Evolutionary conservation across 306 rosid species (phyloP), one percentile per base, ranked within the genome.

Genomic region (Medicago lupulina): DNA sequence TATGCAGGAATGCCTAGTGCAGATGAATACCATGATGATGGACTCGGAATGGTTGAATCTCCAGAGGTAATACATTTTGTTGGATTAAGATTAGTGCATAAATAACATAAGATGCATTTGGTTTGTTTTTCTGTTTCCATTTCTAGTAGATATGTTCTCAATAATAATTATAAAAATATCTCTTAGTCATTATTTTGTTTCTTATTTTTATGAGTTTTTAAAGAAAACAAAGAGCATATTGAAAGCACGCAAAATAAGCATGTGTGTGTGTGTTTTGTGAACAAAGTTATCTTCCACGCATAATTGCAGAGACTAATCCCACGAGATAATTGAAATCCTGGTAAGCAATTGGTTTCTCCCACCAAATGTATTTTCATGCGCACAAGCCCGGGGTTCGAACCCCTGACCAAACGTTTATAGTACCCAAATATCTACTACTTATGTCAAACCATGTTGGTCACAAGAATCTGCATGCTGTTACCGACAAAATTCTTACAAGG

Each of bases 21-120:
- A 60, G 72, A 61, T 21, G 87, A 83, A 51, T 80, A 40, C 72
- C 66, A 65, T 13, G 77, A 60, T 65, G 84, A 81, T 51, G 90
- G 57, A 53, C 57, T 83, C 8, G 81, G 60, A 80, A 34, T 14
- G 36, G 76, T 64, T 44, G 82, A 79, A 72, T 79, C 90, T 75
- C 80, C 86, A 0, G 77, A 88, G 98, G 98, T 95, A 89, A 79
- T 62, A 17, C 28, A 44, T 51, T 60, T 44, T 23, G 28, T 39
- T 47, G 4, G 49, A 12, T 8, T 53, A 40, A 8, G 54, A 34
- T 34, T 5, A 34, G 38, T 6, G 38, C 38, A 34, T 34, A 34
- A 34, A 34, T 34, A 79, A 76, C 57, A 21, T 19, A 19, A 7
- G 71, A 5, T 23, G 18, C 71, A 43, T 23, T 50, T 51, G 13